Conservation (phyloP, 805 yeast species). For the Wickerhamomyces kurtzmanii region DNA sequence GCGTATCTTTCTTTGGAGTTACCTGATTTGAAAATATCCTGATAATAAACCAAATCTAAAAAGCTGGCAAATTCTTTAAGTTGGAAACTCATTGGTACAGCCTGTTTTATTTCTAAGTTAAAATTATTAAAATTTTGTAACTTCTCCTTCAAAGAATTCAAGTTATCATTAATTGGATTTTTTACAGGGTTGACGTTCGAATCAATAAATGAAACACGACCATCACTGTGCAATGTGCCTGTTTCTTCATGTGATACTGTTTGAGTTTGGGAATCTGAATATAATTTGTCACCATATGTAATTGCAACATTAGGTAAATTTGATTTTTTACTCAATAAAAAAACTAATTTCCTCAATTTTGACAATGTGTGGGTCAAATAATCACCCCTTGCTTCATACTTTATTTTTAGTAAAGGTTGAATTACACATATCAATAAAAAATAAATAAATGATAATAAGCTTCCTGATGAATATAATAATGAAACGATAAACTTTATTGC, state of each 20-base stretch:
- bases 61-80: too few relatives aligned
- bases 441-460: constrained; percentile 19
- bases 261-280: constrained; percentile 24
- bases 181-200: too few relatives aligned
- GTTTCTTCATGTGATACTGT: constrained; percentile 8
- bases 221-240: constrained; percentile 8
- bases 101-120: neutral
- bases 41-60: too few relatives aligned
- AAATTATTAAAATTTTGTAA: constrained; percentile 18
- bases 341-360: constrained; percentile 19
- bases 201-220: neutral
- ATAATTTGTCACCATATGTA: constrained; percentile 26
- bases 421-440: constrained; percentile 22
- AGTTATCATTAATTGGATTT: constrained; percentile 12
- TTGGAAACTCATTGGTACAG: too few relatives aligned
- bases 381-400: constrained; percentile 28
- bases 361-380: constrained; percentile 19
- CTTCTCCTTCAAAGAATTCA: constrained; percentile 18
- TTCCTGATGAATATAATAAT: constrained; percentile 26
- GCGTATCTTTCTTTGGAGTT: too few relatives aligned
- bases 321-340: constrained; percentile 15
- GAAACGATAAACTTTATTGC: constrained; percentile 13
- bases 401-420: constrained; percentile 29
- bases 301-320: constrained; percentile 31
- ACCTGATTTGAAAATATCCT: too few relatives aligned